These are phyloP conservation scores for Paraphaeosphaeria sporulosa DNA, from an alignment of 2,329 filamentous ascomycete genomes.

Conservation along the genomic window DNA sequence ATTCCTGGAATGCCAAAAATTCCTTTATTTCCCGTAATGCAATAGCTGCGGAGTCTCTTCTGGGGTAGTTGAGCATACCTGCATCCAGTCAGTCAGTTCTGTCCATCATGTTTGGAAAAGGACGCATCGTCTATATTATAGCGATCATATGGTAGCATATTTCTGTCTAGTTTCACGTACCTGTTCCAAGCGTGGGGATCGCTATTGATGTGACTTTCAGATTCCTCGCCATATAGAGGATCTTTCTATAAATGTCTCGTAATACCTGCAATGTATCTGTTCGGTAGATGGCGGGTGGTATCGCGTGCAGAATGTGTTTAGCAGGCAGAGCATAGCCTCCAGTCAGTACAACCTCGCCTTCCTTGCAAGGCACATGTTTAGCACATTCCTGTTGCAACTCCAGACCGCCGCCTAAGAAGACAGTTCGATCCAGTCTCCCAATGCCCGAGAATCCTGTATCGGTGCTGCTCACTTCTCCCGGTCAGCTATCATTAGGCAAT, in stretches of 20 bases:
- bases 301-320: conserved; percentile 38
- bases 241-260: conserved; percentile 38
- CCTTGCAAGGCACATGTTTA: conserved; percentile 33
- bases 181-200: conserved; percentile 43
- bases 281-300: conserved; percentile 36
- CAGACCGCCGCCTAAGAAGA: conserved; percentile 41
- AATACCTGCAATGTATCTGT: conserved; percentile 33
- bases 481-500: background rate
- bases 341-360: conserved; percentile 39
- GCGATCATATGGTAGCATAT: background rate
- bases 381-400: conserved; percentile 31
- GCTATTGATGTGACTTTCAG: conserved; percentile 41
- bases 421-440: conserved; percentile 38
- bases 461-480: conserved; percentile 39
- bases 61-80: conserved; percentile 23
- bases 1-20: conserved; percentile 32
- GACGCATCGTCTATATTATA: background rate
- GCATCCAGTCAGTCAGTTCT: conserved; percentile 19
- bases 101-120: background rate
- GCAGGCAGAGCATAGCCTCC: conserved; percentile 37
- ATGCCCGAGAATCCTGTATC: conserved; percentile 34
- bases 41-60: conserved; percentile 36
- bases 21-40: conserved; percentile 44
- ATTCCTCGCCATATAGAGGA: conserved; percentile 32
- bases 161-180: conserved; percentile 26